Evolutionary conservation across 1,284 basidiomycete species (phyloP).

Genomic region (Anthracocystis walkeri): DNA sequence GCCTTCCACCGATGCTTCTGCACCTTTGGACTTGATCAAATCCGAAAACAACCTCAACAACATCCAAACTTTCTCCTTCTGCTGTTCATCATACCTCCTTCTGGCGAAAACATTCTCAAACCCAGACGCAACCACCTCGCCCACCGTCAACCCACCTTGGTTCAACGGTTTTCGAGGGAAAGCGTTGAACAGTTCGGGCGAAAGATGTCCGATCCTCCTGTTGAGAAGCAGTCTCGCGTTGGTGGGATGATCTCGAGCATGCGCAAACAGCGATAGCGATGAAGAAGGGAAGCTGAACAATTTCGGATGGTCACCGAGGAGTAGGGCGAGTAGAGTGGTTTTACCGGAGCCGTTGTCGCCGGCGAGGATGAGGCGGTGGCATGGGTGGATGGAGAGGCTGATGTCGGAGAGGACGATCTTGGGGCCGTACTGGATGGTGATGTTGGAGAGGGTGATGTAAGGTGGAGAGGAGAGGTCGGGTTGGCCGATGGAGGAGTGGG

Average conservation of each 20-base stretch:
- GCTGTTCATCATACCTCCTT: slow-evolving; percentile 22
- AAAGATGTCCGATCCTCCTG: slow-evolving; percentile 76
- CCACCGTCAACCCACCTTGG: slow-evolving; percentile 58
- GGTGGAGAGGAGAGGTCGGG: slow-evolving; percentile 66
- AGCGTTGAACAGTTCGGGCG: slow-evolving; percentile 89
- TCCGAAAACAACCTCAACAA: slow-evolving; percentile 49
- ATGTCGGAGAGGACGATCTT: slow-evolving; percentile 73
- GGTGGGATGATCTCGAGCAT: slow-evolving; percentile 52
- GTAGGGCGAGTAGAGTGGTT: slow-evolving; percentile 89
- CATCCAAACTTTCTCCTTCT: slow-evolving; percentile 30
- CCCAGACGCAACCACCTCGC: slow-evolving; percentile 60
- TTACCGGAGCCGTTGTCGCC: slow-evolving; percentile 80
- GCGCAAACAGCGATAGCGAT: slow-evolving; percentile 54
- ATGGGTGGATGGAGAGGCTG: slow-evolving; percentile 47
- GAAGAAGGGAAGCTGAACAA: slow-evolving; percentile 77
- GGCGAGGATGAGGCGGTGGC: slow-evolving; percentile 47
- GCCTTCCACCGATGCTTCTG: not conserved
- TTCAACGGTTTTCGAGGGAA: slow-evolving; percentile 75
- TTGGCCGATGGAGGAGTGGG: slow-evolving; percentile 17
- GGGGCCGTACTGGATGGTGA: slow-evolving; percentile 80
- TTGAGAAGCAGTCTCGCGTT: slow-evolving; percentile 60
- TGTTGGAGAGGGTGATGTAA: slow-evolving; percentile 76
- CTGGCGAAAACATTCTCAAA: slow-evolving; percentile 62
- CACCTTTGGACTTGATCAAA: slow-evolving; percentile 34
- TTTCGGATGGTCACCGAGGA: slow-evolving; percentile 94